Percentiles rank a stretch among this genome's conserved stretches.
These are phyloP conservation scores for Auricularia auricula-judae DNA, from an alignment of 768 basidiomycete genomes.

Conservation along the genomic window DNA sequence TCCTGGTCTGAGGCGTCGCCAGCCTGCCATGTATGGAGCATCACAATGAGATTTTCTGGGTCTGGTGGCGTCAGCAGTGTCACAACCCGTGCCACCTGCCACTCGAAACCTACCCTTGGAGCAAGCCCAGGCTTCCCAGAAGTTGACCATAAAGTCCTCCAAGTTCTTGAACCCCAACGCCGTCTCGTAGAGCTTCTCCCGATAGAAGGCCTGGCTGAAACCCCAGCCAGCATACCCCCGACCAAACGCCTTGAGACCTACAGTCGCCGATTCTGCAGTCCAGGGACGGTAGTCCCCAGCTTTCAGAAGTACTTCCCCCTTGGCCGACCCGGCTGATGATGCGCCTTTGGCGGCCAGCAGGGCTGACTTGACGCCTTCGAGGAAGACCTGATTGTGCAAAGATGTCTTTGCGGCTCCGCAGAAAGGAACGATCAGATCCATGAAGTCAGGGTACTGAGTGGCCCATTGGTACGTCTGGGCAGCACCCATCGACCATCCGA, in stretches of 20 bases:
- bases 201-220: background rate
- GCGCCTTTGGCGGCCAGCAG: background rate
- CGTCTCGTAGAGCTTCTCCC: background rate
- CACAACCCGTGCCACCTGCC: too few species aligned
- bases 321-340: background rate
- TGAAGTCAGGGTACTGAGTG: slow-evolving; percentile 1
- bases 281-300: background rate
- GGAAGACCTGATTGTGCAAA: slow-evolving; percentile 3
- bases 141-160: slow-evolving; percentile 3
- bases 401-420: background rate
- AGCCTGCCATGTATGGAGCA: slow-evolving; percentile 39
- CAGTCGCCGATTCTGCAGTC: background rate
- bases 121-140: background rate
- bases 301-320: background rate
- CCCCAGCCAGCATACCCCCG: background rate
- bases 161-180: background rate
- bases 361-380: slow-evolving; percentile 2
- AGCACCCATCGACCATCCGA: slow-evolving; percentile 3
- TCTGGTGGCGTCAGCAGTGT: slow-evolving; percentile 15
- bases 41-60: slow-evolving; percentile 41
- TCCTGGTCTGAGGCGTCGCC: slow-evolving; percentile 35
- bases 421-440: slow-evolving; percentile 1
- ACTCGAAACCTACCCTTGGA: background rate
- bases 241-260: background rate
- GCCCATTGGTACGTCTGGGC: slow-evolving; percentile 5